phyloP scores from a whole-genome alignment of 2,329 filamentous ascomycete genomes.

The Diaporthe batatas region DNA sequence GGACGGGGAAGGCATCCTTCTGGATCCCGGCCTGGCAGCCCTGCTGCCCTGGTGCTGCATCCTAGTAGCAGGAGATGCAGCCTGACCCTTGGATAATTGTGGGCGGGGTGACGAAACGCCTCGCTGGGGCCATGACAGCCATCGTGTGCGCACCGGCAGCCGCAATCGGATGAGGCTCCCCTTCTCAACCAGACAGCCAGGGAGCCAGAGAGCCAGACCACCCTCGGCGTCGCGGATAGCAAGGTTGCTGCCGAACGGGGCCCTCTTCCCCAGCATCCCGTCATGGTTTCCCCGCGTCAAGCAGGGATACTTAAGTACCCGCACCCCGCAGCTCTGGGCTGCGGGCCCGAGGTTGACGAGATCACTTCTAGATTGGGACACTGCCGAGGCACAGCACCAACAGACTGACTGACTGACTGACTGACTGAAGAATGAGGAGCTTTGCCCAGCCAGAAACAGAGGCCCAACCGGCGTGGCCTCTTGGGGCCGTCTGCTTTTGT shows the following conservation, averaged over 20 bases:
- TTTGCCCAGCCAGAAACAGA: neutral
- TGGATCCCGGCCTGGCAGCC: conserved; percentile 28
- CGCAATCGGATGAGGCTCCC: conserved; percentile 27
- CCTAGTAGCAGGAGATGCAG: conserved; percentile 7
- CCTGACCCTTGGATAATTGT: no score
- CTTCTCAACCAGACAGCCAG: neutral
- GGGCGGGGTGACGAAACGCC: conserved; percentile 33
- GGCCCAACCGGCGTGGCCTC: neutral
- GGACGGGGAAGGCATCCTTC: conserved; percentile 24
- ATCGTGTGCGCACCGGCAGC: conserved; percentile 13
- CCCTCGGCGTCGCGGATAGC: neutral
- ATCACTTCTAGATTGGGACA: conserved; percentile 11
- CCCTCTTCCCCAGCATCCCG: conserved; percentile 19
- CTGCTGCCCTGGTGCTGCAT: no score
- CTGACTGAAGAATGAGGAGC: neutral
- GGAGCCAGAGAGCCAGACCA: no score
- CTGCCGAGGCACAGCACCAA: conserved; percentile 21
- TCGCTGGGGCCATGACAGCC: conserved; percentile 26
- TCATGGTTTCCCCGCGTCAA: conserved; percentile 25
- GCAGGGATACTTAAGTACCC: conserved; percentile 20
- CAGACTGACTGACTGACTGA: neutral
- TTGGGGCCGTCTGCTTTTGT: neutral
- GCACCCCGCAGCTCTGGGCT: conserved; percentile 5
- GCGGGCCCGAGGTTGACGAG: conserved; percentile 28
- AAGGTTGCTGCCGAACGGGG: conserved; percentile 27